Base-by-base conservation (phyloP, 352 stramenopile genomes). In the Thraustochytrium striatum region DNA sequence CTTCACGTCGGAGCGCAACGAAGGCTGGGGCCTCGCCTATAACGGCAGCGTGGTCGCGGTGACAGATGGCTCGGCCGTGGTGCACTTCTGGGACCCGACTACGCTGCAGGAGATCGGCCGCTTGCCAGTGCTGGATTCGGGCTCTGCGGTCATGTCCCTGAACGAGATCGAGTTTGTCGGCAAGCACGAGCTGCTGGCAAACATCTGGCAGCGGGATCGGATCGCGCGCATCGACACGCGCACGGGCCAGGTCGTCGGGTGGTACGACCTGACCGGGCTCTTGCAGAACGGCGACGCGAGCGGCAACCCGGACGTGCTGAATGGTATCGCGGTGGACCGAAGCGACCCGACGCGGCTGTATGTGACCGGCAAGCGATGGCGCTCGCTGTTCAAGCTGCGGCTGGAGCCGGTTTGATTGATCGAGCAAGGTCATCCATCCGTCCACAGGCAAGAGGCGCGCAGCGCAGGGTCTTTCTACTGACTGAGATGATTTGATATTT, bases 91-190 rank as follows among this genome's bases (percentile, higher is more conserved):
- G 69, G 88, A 94, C 61, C 87, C 88, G 16, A 61, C 44, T 11
- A 79, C 52, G 7, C 70, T 85, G 19, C 89, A 92, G 47, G 83
- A 83, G 61, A 81, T 88, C 43, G n/a, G 25, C 32, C 33, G 55
- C 25, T 25, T 79, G 8, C 33, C 8, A 8, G 83, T 90, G 59
- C 3, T 5, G 30, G 58, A 83, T 44, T 36, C 86, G 79, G 85
- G 84, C 62, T 57, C 78, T 35, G 35, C 62, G 0, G 81, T 94
- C 55, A 78, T 39, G 28, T 87, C 90, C 43, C 68, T 94, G 53
- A 94, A 94, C 80, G 90, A 94, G 58, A 85, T 94, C 62, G 90
- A 94, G 85, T 94, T 85, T 47, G 87, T 93, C 1, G 75, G 89
- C 21, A 87, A 84, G 5, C 50, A 75, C 9, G 87, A 94, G 73